Evolutionary conservation across 176 grass and related monocot genomes (phyloP), one percentile per base, ranked within the genome.

Genomic region (Poa annua): DNA sequence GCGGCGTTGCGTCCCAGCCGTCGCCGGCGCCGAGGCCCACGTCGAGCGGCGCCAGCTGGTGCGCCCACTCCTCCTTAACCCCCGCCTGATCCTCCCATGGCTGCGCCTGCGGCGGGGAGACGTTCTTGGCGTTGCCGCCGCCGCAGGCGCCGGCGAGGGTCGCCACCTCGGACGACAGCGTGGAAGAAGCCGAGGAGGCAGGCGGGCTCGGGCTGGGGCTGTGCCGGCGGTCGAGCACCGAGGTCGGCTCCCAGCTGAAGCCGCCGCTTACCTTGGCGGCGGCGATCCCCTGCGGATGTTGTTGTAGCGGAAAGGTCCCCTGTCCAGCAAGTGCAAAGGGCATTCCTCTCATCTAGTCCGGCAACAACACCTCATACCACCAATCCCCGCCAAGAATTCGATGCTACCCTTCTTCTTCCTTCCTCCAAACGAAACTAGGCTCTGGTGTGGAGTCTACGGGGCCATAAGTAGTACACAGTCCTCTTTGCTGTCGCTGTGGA

Each of bases 301-400:
- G 76, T 66, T 88, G 66, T 5, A 59, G 80, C 51, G 47, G 73
- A 38, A 76, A 75, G 36, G 22, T 84, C 85, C 88, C 87, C 87
- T 99, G 85, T 86, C 29, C 88, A 35, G 75, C 11, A 45, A 45
- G 10, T 41, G 45, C 84, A 80, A 92, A 92, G 96, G 86, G 96
- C 88, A 93, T 93, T 83, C 89, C 96, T 86, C 91, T 99, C 97
- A 99, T 96, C 97, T 90, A 99, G 86, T 48, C 67, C 80, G 15
- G 45, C 82, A 51, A 3, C 82, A 86, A 44, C 86, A 72, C 89
- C 87, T 94, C 87, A 88, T 89, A 74, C 80, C 67, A 85, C 62
- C 75, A 70, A 71, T 19, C 33, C 52, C 71, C 16, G 14, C 70
- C 44, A 51, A 74, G 71, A 53, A n/a, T 6, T 74, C 0, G 76